A percentile compares a stretch with the other conserved stretches of the same genome.
These are phyloP conservation scores for Calonectria pteridis DNA, from an alignment of 2,329 filamentous ascomycete species.

Conservation along the genomic window DNA sequence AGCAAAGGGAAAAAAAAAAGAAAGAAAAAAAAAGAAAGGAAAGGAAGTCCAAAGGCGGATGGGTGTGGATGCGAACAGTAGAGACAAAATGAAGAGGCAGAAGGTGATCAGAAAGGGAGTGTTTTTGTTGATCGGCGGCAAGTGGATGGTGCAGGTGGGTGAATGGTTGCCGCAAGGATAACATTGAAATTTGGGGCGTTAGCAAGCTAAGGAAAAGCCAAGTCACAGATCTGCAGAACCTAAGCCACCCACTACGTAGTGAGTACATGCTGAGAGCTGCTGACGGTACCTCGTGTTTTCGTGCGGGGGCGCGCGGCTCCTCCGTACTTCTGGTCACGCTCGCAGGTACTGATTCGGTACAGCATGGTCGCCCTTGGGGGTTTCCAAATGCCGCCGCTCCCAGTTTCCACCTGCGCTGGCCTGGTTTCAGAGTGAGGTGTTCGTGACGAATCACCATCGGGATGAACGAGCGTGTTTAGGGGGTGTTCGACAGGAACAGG, in stretches of 20 bases:
- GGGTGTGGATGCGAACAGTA: slow-evolving; percentile 15
- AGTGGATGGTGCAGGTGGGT: neutral
- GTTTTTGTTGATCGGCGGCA: slow-evolving; percentile 16
- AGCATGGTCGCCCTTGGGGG: neutral
- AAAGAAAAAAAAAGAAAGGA: slow-evolving; percentile 9
- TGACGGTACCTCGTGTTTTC: slow-evolving; percentile 17
- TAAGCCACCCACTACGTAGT: neutral
- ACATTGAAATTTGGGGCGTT: slow-evolving; percentile 17
- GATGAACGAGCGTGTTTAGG: neutral
- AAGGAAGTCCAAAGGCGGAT: neutral
- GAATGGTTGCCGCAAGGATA: slow-evolving; percentile 11
- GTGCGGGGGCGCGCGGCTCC: neutral
- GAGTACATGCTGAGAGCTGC: slow-evolving; percentile 22
- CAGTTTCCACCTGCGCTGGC: slow-evolving; percentile 19
- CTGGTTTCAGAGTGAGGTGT: slow-evolving; percentile 40
- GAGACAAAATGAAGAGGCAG: neutral
- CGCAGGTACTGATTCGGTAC: slow-evolving; percentile 10
- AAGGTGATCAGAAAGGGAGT: slow-evolving; percentile 19
- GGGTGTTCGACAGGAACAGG: slow-evolving; percentile 4
- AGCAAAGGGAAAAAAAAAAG: slow-evolving; percentile 1
- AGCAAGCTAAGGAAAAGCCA: slow-evolving; percentile 44
- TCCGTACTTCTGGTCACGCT: neutral
- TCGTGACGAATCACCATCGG: slow-evolving; percentile 33
- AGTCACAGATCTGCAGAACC: slow-evolving; percentile 42
- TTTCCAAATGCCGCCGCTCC: slow-evolving; percentile 16